Evolutionary conservation across 1,284 basidiomycete genomes (phyloP).

Genomic region (Volvariella surrecta): DNA sequence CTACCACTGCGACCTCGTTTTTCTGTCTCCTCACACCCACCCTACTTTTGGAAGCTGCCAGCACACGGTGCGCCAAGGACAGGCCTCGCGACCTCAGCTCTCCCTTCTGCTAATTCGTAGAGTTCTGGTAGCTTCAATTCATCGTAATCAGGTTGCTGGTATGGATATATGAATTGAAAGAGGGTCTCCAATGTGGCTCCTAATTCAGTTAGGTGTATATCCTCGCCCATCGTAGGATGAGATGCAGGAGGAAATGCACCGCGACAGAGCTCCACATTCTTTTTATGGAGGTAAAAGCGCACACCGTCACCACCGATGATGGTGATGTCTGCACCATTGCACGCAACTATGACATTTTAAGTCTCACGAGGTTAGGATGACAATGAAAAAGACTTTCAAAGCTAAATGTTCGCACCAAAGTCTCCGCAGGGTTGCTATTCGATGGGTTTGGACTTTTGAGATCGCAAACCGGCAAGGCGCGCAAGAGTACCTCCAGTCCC

Average conservation of each 20-base stretch:
- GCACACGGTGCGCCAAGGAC: too few species aligned
- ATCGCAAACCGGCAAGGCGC: too few species aligned
- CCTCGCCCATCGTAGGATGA: constrained; percentile 4
- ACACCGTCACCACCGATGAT: constrained; percentile 20
- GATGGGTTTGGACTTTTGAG: too few species aligned
- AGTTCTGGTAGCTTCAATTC: constrained; percentile 12
- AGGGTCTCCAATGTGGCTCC: constrained; percentile 12
- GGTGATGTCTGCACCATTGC: constrained; percentile 17
- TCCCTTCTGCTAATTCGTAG: constrained; percentile 23
- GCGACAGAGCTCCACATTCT: constrained; percentile 15
- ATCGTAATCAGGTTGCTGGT: constrained; percentile 7
- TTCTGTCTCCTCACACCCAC: too few species aligned
- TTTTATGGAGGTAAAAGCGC: constrained; percentile 17
- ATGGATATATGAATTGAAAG: constrained; percentile 15
- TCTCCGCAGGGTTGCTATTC: too few species aligned
- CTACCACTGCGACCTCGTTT: too few species aligned
- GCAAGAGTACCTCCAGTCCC: too few species aligned
- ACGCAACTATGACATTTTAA: too few species aligned
- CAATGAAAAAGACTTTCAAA: too few species aligned
- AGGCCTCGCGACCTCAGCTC: constrained; percentile 19
- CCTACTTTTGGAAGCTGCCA: too few species aligned
- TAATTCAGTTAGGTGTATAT: constrained; percentile 12
- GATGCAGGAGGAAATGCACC: constrained; percentile 14
- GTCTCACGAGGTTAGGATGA: too few species aligned
- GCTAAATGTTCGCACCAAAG: too few species aligned